Conservation (phyloP, 164 flowering plant species). For the grape (Vitis vinifera) region ASM3070453v1 NC_081814.1:5334501-5335000, state of each 20-base stretch:
- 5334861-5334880: too few species aligned
- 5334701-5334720: slow-evolving; percentile 26
- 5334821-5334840: slow-evolving; percentile 43
- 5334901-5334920: slow-evolving; percentile 18
- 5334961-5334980: slow-evolving; percentile 20
- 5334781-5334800: slow-evolving; percentile 36
- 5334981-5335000: slow-evolving; percentile 20
- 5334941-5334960: slow-evolving; percentile 18
- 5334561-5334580: slow-evolving; percentile 39
- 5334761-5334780: slow-evolving; percentile 35
- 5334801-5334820: slow-evolving; percentile 35
- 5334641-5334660: slow-evolving; percentile 6
- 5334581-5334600: slow-evolving; percentile 51
- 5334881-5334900: slow-evolving; percentile 14
- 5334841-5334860: slow-evolving; percentile 38
- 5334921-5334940: slow-evolving; percentile 5
- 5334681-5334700: slow-evolving; percentile 33
- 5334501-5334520: too few species aligned
- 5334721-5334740: slow-evolving; percentile 38
- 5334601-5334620: slow-evolving; percentile 37
- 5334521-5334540: too few species aligned
- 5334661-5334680: slow-evolving; percentile 29
- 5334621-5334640: slow-evolving; percentile 35
- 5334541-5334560: slow-evolving; percentile 14
- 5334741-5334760: slow-evolving; percentile 18